Percentiles rank a stretch among this genome's conserved stretches.
Evolutionary conservation across 176 grass and related monocot genomes (phyloP).

Genomic region (Musa itinerans): DNA sequence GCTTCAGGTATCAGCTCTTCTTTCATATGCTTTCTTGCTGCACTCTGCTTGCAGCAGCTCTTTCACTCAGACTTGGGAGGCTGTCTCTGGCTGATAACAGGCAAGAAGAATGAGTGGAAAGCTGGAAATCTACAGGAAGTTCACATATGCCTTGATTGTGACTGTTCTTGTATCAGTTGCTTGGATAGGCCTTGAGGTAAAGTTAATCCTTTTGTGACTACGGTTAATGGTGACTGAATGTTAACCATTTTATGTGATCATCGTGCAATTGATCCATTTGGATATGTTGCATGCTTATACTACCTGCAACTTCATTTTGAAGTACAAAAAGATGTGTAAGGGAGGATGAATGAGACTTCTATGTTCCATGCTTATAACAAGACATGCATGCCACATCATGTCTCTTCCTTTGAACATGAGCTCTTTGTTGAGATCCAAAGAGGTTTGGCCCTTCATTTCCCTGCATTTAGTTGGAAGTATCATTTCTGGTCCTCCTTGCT

Average conservation of each 20-base stretch:
- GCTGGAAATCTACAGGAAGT: conserved; percentile 9
- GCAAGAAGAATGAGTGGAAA: neutral
- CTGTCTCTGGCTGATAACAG: neutral
- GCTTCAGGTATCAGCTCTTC: neutral
- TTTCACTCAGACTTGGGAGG: neutral
- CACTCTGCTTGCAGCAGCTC: neutral
- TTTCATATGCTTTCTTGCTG: neutral
- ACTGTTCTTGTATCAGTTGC: conserved; percentile 1
- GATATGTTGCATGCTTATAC: neutral
- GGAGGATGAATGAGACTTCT: neutral
- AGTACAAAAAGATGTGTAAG: neutral
- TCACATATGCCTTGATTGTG: conserved; percentile 2
- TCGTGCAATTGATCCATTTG: neutral
- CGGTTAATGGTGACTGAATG: neutral
- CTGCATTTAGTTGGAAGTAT: too few relatives aligned
- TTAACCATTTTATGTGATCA: neutral
- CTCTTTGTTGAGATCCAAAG: too few relatives aligned
- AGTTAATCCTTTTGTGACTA: neutral
- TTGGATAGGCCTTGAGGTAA: conserved; percentile 11
- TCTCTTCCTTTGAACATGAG: too few relatives aligned
- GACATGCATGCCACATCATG: too few relatives aligned
- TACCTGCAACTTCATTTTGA: neutral
- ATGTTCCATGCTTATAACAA: neutral
- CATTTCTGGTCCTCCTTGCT: neutral
- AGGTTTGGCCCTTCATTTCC: too few relatives aligned